A percentile compares a stretch with the other conserved stretches of the same genome.
Conservation (phyloP, 73 alveolate genomes). For the Tetrahymena borealis region DNA sequence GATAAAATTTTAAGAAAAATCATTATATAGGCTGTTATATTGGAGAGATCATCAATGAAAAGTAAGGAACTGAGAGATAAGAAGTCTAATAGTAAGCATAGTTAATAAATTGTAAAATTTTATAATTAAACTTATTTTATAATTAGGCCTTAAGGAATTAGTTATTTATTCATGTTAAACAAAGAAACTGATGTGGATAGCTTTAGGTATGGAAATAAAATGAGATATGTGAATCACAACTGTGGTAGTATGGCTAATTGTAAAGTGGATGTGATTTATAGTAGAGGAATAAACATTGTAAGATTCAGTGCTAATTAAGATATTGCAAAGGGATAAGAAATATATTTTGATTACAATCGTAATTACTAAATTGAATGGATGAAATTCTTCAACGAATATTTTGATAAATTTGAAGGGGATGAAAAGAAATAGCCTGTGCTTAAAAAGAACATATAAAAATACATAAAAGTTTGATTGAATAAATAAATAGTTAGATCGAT, state of each 20-base stretch:
- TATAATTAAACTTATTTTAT: background rate
- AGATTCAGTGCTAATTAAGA: slow-evolving; percentile 53
- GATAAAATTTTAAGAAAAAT: slow-evolving; percentile 51
- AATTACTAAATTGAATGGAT: slow-evolving; percentile 6
- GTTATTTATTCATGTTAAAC: slow-evolving; percentile 54
- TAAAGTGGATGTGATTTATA: slow-evolving; percentile 51
- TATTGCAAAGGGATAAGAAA: slow-evolving; percentile 60
- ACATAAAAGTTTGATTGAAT: background rate
- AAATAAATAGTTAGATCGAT: background rate
- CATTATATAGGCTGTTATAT: slow-evolving; percentile 55
- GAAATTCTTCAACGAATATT: background rate
- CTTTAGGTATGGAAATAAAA: slow-evolving; percentile 56
- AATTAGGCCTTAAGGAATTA: slow-evolving; percentile 53
- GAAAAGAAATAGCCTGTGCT: background rate
- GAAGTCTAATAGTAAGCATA: background rate
- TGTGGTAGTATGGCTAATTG: slow-evolving; percentile 62
- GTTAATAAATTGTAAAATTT: background rate
- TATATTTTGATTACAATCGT: slow-evolving; percentile 56
- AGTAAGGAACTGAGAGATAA: slow-evolving; percentile 57
- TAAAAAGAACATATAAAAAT: background rate
- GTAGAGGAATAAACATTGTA: slow-evolving; percentile 52
- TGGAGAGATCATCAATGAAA: slow-evolving; percentile 58
- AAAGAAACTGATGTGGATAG: slow-evolving; percentile 59
- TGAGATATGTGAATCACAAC: slow-evolving; percentile 61
- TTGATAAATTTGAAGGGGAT: background rate